Evolutionary conservation across 1,284 basidiomycete species (phyloP).

Genomic region (Xanthoconium separans): DNA sequence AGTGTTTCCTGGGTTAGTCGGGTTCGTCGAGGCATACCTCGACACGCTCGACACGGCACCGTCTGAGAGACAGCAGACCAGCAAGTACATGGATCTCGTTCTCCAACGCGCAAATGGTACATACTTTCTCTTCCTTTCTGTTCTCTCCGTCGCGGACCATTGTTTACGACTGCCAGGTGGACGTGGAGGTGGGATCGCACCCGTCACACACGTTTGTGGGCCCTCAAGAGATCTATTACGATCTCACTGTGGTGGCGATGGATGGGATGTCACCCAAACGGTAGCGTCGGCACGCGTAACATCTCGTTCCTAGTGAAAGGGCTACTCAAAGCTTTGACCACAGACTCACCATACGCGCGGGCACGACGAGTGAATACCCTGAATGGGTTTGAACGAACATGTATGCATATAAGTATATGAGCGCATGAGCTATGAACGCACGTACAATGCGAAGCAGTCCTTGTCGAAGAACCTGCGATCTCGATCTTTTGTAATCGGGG

Average conservation of each 20-base stretch:
- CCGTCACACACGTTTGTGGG: conserved; percentile 89
- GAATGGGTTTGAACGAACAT: no score
- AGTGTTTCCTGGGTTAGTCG: conserved; percentile 83
- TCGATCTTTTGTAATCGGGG: no score
- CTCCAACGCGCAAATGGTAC: conserved; percentile 77
- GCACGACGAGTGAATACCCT: background rate
- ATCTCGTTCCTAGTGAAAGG: conserved; percentile 52
- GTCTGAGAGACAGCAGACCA: conserved; percentile 63
- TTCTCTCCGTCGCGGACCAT: conserved; percentile 33
- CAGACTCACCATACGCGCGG: conserved; percentile 42
- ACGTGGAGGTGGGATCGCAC: conserved; percentile 90
- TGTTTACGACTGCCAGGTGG: conserved; percentile 91
- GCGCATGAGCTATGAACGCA: no score
- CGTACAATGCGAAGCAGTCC: no score
- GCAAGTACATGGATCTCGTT: conserved; percentile 79
- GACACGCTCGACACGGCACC: conserved; percentile 83
- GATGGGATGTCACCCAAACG: conserved; percentile 67
- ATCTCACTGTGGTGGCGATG: conserved; percentile 77
- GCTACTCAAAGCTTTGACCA: conserved; percentile 66
- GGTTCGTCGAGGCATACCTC: conserved; percentile 84
- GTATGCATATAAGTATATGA: no score
- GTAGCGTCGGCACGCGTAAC: conserved; percentile 1
- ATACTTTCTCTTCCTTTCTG: conserved; percentile 20
- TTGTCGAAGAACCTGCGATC: no score
- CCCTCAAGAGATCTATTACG: conserved; percentile 90